phyloP scores from a whole-genome alignment of 2,329 filamentous ascomycete species.

The Trichoderma sp. region DNA sequence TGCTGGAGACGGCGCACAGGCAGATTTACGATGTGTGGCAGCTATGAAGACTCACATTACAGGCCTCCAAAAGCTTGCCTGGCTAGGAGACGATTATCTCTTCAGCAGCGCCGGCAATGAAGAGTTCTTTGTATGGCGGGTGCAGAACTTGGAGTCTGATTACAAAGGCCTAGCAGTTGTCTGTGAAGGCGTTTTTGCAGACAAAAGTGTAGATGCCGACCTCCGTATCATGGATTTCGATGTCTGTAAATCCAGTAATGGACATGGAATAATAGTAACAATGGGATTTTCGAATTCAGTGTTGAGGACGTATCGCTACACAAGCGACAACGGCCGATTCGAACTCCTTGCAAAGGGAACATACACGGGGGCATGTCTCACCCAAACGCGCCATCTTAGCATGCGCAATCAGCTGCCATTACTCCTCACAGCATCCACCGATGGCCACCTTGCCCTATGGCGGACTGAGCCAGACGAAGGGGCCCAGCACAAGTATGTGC shows the following conservation, averaged over 20 bases:
- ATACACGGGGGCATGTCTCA: slow-evolving; percentile 76
- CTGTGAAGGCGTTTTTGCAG: slow-evolving; percentile 56
- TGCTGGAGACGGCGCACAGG: slow-evolving; percentile 13
- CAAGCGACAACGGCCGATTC: slow-evolving; percentile 43
- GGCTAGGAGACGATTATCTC: slow-evolving; percentile 70
- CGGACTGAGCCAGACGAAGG: slow-evolving; percentile 28
- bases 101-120: slow-evolving; percentile 87
- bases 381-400: slow-evolving; percentile 57
- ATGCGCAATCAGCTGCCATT: slow-evolving; percentile 35
- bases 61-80: slow-evolving; percentile 79
- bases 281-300: slow-evolving; percentile 84
- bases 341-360: slow-evolving; percentile 52
- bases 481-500: slow-evolving; percentile 29
- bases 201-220: slow-evolving; percentile 60
- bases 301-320: slow-evolving; percentile 62
- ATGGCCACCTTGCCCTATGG: slow-evolving; percentile 64
- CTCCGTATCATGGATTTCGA: slow-evolving; percentile 83
- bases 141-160: slow-evolving; percentile 55
- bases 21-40: slow-evolving; percentile 53
- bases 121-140: slow-evolving; percentile 84
- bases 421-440: slow-evolving; percentile 74
- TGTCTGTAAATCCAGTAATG: slow-evolving; percentile 39
- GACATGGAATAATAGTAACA: slow-evolving; percentile 57
- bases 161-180: slow-evolving; percentile 56
- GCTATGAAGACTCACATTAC: slow-evolving; percentile 77